Evolutionary conservation across 352 stramenopile genomes (phyloP).

Genomic region (Globisporangium nodosum): DNA sequence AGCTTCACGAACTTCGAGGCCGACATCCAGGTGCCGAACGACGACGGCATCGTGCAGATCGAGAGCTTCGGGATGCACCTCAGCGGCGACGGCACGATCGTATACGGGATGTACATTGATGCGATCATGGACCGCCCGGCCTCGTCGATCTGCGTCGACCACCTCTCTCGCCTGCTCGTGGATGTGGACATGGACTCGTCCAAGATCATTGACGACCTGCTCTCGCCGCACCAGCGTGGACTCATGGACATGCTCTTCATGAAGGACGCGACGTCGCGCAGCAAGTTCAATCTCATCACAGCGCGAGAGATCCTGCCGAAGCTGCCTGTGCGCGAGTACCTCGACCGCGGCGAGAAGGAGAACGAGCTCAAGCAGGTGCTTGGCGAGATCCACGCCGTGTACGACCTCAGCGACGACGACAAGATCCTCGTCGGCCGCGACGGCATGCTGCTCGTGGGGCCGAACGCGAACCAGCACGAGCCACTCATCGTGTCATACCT

Average conservation of each 20-base stretch:
- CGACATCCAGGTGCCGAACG: slow-evolving; percentile 93
- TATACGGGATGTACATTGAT: slow-evolving; percentile 91
- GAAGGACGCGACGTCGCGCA: slow-evolving; percentile 89
- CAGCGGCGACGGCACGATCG: slow-evolving; percentile 71
- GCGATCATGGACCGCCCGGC: slow-evolving; percentile 96
- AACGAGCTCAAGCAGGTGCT: slow-evolving; percentile 96
- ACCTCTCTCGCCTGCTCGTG: slow-evolving; percentile 94
- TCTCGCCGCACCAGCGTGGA: slow-evolving; percentile 92
- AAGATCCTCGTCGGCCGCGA: slow-evolving; percentile 94
- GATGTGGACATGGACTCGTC: slow-evolving; percentile 95
- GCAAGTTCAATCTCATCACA: slow-evolving; percentile 97
- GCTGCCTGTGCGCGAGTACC: slow-evolving; percentile 93
- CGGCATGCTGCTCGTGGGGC: slow-evolving; percentile 90
- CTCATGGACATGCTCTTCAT: slow-evolving; percentile 96
- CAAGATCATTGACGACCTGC: slow-evolving; percentile 94
- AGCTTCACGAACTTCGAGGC: slow-evolving; percentile 98
- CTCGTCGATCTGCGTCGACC: slow-evolving; percentile 95
- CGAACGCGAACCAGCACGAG: slow-evolving; percentile 91
- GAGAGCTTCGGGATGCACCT: slow-evolving; percentile 95
- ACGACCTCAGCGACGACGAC: slow-evolving; percentile 95
- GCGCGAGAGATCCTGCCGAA: slow-evolving; percentile 95
- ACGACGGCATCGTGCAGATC: slow-evolving; percentile 94
- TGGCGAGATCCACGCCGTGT: slow-evolving; percentile 92
- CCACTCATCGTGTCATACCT: slow-evolving; percentile 92
- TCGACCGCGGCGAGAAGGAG: slow-evolving; percentile 95